Conservation (phyloP, 345 rosid genomes). For the Lagerstroemia speciosa region DNA sequence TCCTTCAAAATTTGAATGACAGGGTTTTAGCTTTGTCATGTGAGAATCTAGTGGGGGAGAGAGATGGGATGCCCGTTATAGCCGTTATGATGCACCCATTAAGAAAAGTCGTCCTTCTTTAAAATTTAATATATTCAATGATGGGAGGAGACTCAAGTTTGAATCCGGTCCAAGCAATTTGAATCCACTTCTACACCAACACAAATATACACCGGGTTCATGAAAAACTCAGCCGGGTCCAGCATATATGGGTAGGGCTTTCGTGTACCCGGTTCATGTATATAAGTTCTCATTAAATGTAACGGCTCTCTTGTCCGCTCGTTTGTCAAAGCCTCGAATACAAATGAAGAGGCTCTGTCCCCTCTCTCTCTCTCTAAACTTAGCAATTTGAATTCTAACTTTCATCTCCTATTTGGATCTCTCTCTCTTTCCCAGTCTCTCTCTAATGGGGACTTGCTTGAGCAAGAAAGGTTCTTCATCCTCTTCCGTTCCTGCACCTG, state of each 20-base stretch:
- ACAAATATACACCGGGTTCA: background rate
- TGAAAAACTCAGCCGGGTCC: background rate
- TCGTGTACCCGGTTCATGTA: background rate
- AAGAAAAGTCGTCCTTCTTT: background rate
- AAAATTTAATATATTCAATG: background rate
- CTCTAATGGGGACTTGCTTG: slow-evolving; percentile 56
- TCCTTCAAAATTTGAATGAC: background rate
- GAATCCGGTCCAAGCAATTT: slow-evolving; percentile 4
- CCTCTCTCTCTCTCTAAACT: background rate
- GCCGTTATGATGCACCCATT: background rate
- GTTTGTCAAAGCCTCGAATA: background rate
- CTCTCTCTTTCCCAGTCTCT: slow-evolving; percentile 9
- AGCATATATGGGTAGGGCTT: background rate
- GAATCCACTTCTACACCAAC: background rate
- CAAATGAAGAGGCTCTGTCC: background rate
- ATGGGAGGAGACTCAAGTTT: background rate
- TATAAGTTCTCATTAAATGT: background rate
- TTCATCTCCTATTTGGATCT: slow-evolving; percentile 3
- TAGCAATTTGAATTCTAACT: slow-evolving; percentile 4
- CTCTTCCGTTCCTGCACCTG: background rate
- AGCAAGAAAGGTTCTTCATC: slow-evolving; percentile 37
- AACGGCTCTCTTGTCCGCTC: slow-evolving; percentile 7
- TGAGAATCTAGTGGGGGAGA: background rate
- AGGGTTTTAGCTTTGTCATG: background rate
- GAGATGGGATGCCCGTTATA: background rate